Conservation (phyloP, 805 yeast genomes). For the Suhomyces vadensis region DNA sequence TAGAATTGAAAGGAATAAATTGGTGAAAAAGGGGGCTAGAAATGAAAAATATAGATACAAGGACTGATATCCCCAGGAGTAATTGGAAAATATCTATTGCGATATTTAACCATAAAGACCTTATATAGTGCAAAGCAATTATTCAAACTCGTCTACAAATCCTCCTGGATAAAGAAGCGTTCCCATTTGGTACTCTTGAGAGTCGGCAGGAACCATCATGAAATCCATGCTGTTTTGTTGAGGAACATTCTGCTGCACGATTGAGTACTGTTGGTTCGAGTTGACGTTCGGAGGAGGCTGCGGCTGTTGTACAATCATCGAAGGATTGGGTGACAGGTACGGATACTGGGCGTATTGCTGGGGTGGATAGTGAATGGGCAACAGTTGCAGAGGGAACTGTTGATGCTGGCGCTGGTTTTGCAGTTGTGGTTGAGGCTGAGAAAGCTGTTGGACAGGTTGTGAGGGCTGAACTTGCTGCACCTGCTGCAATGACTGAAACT, state of each 20-base stretch:
- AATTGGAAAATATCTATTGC: too few species aligned
- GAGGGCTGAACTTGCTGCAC: slow-evolving; percentile 13
- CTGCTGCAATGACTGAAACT: slow-evolving; percentile 24
- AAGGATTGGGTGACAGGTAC: slow-evolving; percentile 4
- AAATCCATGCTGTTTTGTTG: slow-evolving; percentile 13
- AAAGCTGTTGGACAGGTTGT: not conserved
- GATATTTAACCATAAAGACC: too few species aligned
- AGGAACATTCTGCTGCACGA: slow-evolving; percentile 5
- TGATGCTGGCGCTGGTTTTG: slow-evolving; percentile 6
- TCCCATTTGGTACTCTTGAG: slow-evolving; percentile 13
- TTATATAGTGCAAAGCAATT: not conserved
- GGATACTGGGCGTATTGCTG: slow-evolving; percentile 6
- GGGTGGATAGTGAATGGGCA: not conserved
- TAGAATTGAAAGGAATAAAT: too few species aligned
- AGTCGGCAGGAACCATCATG: slow-evolving; percentile 12
- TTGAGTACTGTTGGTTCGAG: slow-evolving; percentile 8
- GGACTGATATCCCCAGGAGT: too few species aligned
- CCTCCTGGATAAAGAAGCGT: slow-evolving; percentile 11
- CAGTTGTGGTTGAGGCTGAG: slow-evolving; percentile 6
- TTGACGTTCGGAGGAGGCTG: slow-evolving; percentile 1
- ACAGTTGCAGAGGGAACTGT: slow-evolving; percentile 1
- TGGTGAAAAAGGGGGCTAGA: too few species aligned
- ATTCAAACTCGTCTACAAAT: slow-evolving; percentile 10
- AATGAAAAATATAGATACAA: too few species aligned
- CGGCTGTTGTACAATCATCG: not conserved